Evolutionary conservation across 441 rosid genomes (phyloP).

Genomic region (Melastoma candidum): DNA sequence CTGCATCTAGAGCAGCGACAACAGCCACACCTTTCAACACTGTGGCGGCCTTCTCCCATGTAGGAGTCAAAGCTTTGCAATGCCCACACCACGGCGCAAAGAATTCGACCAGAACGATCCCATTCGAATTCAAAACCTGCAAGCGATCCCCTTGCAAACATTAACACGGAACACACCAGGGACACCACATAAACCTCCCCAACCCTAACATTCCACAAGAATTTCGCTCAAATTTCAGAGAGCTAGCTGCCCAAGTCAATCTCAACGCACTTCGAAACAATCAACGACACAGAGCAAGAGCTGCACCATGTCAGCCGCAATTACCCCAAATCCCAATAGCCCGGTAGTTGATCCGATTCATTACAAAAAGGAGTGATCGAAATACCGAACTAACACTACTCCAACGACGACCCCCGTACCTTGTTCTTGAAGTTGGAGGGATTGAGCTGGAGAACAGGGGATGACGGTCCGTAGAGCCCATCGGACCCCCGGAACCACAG

Average conservation of each 20-base stretch:
- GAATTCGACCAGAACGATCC: constrained; percentile 87
- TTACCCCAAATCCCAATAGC: no score
- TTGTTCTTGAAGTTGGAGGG: constrained; percentile 96
- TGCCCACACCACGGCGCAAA: constrained; percentile 99
- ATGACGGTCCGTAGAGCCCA: constrained; percentile 80
- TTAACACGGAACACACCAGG: not conserved
- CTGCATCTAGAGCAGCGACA: constrained; percentile 96
- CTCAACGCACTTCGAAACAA: no score
- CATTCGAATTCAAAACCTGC: constrained; percentile 81
- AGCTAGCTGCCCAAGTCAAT: no score
- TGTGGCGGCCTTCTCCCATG: constrained; percentile 89
- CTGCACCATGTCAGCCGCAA: no score
- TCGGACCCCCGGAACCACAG: constrained; percentile 11
- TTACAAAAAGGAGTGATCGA: not conserved
- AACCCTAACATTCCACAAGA: no score
- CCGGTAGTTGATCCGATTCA: not conserved
- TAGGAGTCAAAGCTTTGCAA: constrained; percentile 81
- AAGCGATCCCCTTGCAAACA: constrained; percentile 4
- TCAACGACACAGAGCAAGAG: no score
- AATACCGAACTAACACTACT: not conserved
- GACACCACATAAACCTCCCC: not conserved
- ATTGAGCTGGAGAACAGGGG: constrained; percentile 92
- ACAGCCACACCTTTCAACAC: constrained; percentile 87
- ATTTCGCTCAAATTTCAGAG: no score
- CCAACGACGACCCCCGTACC: constrained; percentile 27